Percentiles rank a stretch among this genome's conserved stretches.
These are phyloP conservation scores for Tetracladium setigerum DNA, from an alignment of 495 filamentous ascomycete species.

Conservation along the genomic window DNA sequence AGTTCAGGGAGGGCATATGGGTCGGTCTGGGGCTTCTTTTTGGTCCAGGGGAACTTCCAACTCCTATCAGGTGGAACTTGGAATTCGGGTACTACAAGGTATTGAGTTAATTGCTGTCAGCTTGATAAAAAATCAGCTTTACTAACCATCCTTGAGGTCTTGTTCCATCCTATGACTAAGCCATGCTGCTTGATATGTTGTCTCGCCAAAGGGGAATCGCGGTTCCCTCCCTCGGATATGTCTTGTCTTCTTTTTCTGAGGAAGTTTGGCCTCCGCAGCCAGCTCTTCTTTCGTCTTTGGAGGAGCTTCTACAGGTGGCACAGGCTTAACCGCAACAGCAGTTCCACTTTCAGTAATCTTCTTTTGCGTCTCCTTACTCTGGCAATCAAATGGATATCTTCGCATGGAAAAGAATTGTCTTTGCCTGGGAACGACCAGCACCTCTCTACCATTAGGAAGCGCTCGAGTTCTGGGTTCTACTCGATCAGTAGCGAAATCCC, in stretches of 20 bases:
- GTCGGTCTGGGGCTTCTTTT: background rate
- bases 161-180: constrained; percentile 14
- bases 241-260: constrained; percentile 1
- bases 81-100: constrained; percentile 12
- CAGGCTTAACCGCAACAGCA: constrained; percentile 1
- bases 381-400: constrained; percentile 10
- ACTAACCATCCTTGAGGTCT: constrained; percentile 18
- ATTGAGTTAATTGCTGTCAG: background rate
- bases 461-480: background rate
- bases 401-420: constrained; percentile 14
- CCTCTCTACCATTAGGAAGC: background rate
- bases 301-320: background rate
- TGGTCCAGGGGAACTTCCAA: background rate
- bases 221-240: constrained; percentile 10
- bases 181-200: constrained; percentile 14
- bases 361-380: constrained; percentile 1
- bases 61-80: background rate
- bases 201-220: constrained; percentile 20
- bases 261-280: background rate
- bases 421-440: background rate
- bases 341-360: constrained; percentile 10
- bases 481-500: constrained; percentile 13
- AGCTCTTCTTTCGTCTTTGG: background rate
- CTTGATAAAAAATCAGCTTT: background rate
- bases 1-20: constrained; percentile 5